Conservation (phyloP, 1,139 yeast species). For the Spathaspora sp. region DNA sequence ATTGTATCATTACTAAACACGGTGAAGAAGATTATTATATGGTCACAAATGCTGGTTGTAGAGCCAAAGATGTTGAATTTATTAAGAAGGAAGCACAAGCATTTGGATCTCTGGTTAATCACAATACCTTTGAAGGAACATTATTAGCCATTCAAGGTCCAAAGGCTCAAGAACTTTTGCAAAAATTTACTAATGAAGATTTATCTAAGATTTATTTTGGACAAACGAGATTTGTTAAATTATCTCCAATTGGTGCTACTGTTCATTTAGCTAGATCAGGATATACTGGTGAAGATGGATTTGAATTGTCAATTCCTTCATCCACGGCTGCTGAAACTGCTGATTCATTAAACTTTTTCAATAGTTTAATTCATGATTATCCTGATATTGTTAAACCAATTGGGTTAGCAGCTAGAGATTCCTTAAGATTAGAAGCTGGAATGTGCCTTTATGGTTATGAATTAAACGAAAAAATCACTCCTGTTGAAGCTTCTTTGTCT, state of each 20-base stretch:
- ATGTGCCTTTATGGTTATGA: constrained; percentile 98
- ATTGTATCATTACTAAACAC: constrained; percentile 86
- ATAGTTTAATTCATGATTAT: constrained; percentile 53
- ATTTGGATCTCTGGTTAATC: constrained; percentile 47
- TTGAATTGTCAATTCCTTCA: constrained; percentile 81
- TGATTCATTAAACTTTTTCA: constrained; percentile 60
- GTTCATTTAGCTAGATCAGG: constrained; percentile 91
- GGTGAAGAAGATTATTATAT: constrained; percentile 75
- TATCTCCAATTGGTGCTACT: constrained; percentile 42
- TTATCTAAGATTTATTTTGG: constrained; percentile 73
- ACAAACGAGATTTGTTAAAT: constrained; percentile 54
- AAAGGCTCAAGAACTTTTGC: constrained; percentile 62
- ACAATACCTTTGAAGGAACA: constrained; percentile 70
- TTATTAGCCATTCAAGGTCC: constrained; percentile 94
- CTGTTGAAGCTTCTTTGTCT: constrained; percentile 82
- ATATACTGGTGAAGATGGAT: constrained; percentile 98
- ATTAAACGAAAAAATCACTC: constrained; percentile 75
- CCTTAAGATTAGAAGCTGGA: constrained; percentile 93
- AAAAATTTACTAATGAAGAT: constrained; percentile 60
- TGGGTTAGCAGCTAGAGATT: constrained; percentile 96
- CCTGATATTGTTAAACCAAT: constrained; percentile 73
- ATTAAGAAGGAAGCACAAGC: constrained; percentile 50
- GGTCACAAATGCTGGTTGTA: constrained; percentile 97
- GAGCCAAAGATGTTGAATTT: constrained; percentile 74
- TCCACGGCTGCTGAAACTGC: constrained; percentile 39